phyloP scores from a whole-genome alignment of 176 grass and related monocot species.

The Cenchrus americanus region DNA sequence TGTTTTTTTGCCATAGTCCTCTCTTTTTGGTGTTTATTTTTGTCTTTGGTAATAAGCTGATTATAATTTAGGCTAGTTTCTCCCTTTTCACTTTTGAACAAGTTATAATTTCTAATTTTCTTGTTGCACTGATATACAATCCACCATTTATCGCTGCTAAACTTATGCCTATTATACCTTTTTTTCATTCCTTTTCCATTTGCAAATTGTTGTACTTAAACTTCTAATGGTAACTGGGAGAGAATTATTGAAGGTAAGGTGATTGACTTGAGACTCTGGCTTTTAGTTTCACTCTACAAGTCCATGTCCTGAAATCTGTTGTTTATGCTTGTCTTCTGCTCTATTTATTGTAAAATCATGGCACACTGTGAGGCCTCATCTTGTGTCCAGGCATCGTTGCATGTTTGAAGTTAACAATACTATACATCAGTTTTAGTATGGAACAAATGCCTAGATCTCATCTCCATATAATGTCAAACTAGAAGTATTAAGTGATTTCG shows the following conservation, averaged over 20 bases:
- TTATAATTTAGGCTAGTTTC: neutral
- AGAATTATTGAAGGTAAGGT: neutral
- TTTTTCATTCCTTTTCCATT: neutral
- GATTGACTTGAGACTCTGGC: neutral
- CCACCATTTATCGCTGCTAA: neutral
- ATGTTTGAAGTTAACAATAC: neutral
- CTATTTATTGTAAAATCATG: neutral
- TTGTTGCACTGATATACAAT: slow-evolving; percentile 14
- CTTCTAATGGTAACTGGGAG: neutral
- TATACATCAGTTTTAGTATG: neutral
- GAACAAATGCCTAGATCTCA: neutral
- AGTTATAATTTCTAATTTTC: neutral
- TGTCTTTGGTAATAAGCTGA: neutral
- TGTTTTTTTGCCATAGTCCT: neutral
- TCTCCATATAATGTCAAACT: neutral
- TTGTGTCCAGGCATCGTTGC: neutral
- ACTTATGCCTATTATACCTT: neutral
- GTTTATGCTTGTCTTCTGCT: neutral
- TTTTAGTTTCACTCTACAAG: neutral
- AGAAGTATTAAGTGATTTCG: neutral
- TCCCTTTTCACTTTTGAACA: neutral
- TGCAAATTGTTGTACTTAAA: slow-evolving; percentile 1
- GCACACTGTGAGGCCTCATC: neutral
- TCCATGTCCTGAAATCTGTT: neutral
- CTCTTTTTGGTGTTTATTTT: neutral